phyloP scores from a whole-genome alignment of 371 early-diverging fungal genomes.

The Mucor indicus region DNA sequence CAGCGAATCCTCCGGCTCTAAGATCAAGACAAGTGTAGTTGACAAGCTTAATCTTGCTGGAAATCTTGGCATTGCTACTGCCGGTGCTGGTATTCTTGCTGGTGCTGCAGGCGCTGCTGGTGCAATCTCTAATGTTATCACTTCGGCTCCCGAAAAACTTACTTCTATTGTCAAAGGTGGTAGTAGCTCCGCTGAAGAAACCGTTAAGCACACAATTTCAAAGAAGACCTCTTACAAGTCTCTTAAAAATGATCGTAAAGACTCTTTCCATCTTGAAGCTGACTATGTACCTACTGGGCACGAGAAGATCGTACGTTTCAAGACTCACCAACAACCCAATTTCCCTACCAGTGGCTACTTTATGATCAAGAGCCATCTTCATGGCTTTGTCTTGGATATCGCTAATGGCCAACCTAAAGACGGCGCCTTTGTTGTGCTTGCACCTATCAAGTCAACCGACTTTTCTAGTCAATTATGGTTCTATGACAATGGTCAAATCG shows the following conservation, averaged over 20 bases:
- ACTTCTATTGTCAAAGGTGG: slow-evolving; percentile 4
- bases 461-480: slow-evolving; percentile 56
- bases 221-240: slow-evolving; percentile 16
- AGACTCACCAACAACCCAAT: slow-evolving; percentile 15
- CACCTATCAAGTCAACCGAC: slow-evolving; percentile 27
- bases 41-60: slow-evolving; percentile 4
- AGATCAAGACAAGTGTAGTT: too few relatives aligned
- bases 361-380: slow-evolving; percentile 41
- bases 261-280: slow-evolving; percentile 14
- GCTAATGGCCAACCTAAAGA: slow-evolving; percentile 19
- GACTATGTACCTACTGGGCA: slow-evolving; percentile 38
- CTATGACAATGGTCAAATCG: slow-evolving; percentile 42
- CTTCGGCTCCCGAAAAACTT: slow-evolving; percentile 6
- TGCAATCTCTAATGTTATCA: background rate
- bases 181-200: background rate
- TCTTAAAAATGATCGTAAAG: slow-evolving; percentile 15
- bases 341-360: slow-evolving; percentile 39
- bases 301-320: slow-evolving; percentile 37
- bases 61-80: slow-evolving; percentile 16
- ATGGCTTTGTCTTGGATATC: slow-evolving; percentile 41
- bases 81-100: slow-evolving; percentile 17
- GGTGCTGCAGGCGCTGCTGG: slow-evolving; percentile 6
- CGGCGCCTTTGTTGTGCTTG: slow-evolving; percentile 28
- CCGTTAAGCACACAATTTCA: background rate
- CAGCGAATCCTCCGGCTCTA: too few relatives aligned